These are phyloP conservation scores for Ascomycota sp. DNA, from an alignment of 2,329 filamentous ascomycete genomes.

Conservation along the genomic window DNA sequence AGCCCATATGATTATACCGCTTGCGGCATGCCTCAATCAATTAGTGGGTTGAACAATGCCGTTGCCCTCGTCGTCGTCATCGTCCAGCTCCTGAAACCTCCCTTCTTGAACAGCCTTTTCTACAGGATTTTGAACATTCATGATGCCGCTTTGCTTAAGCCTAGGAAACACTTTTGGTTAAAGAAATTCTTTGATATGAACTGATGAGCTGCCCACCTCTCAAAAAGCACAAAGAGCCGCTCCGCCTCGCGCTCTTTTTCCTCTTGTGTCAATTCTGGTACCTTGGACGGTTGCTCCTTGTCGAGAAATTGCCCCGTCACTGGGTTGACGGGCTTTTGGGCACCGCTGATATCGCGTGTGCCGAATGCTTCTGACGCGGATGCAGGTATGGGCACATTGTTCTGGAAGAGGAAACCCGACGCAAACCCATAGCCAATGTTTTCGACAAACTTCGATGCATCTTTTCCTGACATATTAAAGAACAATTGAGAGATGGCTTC, in stretches of 20 bases:
- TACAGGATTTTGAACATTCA: conserved; percentile 64
- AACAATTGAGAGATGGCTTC: conserved; percentile 59
- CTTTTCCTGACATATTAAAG: conserved; percentile 69
- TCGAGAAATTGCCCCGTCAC: conserved; percentile 71
- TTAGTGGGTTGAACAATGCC: too few relatives aligned
- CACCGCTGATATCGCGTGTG: conserved; percentile 9
- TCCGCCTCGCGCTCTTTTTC: conserved; percentile 90
- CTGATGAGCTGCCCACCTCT: conserved; percentile 45
- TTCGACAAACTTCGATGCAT: conserved; percentile 60
- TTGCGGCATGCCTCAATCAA: conserved; percentile 10
- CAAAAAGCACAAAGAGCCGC: conserved; percentile 73
- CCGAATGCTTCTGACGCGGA: conserved; percentile 31
- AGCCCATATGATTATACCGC: too few relatives aligned
- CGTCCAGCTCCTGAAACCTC: conserved; percentile 45
- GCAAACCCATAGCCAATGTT: conserved; percentile 94
- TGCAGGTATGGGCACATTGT: conserved; percentile 59
- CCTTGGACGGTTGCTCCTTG: conserved; percentile 35
- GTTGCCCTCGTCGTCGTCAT: conserved; percentile 29
- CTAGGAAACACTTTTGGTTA: too few relatives aligned
- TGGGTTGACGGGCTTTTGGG: conserved; percentile 43
- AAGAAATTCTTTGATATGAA: too few relatives aligned
- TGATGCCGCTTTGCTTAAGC: conserved; percentile 53
- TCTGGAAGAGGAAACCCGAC: conserved; percentile 70
- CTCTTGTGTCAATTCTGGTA: conserved; percentile 64
- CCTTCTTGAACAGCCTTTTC: conserved; percentile 48